Base-by-base conservation (phyloP, 495 filamentous ascomycete species). In the Penicillium cataractarum region DNA sequence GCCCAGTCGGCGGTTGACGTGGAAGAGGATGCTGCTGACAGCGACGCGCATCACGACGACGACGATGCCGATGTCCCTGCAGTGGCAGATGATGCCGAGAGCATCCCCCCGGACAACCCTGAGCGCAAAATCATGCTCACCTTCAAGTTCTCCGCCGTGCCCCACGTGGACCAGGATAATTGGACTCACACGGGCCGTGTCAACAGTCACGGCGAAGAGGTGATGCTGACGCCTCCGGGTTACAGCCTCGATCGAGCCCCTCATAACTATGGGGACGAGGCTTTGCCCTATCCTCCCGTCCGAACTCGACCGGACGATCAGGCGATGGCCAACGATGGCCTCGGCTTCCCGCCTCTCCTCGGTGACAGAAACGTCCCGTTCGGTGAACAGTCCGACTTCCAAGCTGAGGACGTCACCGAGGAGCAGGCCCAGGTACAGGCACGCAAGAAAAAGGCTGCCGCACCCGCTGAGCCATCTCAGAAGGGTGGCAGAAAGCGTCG, bases 331-430 rank as follows among this genome's bases (percentile, higher is more conserved):
- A 75, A 80, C 40, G 49, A 58, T 2, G 65, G 73, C 13, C 73
- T 75, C 54, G 77, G 80, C 0, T 81, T 72, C 57, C 78, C 80
- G 3, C 80, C 80, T 0, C 67, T 67, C 26, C 65, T 78, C 19
- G 80, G 78, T 4, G 65, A 76, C 35, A 75, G 78, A 4, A 81
- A 82, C 56, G 31, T 77, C 17, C 76, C 74, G 21, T 61, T 55
- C 32, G 59, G 51, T 17, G 22, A 24, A 3, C 46, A 29, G 27
- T 39, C 61, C 4, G 44, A 50, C 4, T 69, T 71, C 29, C 4
- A 37, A 10, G n/a, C 26, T 13, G 67, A 72, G 35, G 57, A 72
- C 9, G 61, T 69, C 13, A 19, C 32, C 10, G 66, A 61, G 57
- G 62, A 68, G 15, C 56, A 56, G 44, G 58, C 65, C 40, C 49